Evolutionary conservation across 768 basidiomycete species (phyloP), one percentile per base, ranked within the genome.

Genomic region (Leucocoprinus leucothites): DNA sequence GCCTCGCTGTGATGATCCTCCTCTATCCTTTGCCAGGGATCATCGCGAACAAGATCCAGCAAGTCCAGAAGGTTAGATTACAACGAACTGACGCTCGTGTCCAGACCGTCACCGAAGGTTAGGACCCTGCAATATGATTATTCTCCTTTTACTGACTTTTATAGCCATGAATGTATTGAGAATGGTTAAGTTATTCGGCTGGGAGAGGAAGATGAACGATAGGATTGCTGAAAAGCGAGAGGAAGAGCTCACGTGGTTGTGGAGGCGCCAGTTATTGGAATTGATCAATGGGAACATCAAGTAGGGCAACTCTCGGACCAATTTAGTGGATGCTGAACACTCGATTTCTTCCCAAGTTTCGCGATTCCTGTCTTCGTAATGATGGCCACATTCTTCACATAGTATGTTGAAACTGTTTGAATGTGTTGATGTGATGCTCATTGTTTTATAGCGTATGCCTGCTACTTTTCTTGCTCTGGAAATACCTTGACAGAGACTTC

Each of bases 131-230:
- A 25, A 25, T 24, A 38, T 21, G 18, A 46, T 34, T 13, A 18
- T 19, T 25, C 36, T 21, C 69, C 69, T 38, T 42, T n/a, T 48
- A 0, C 22, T 7, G 25, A n/a, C 21, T 38, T 71, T 40, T 67
- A 41, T 40, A 82, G 82, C 74, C 2, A 74, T 84, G 67, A 77
- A 75, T 56, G 77, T 82, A 18, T 64, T 87, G 9, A 78, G 85
- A 18, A 86, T 87, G 82, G 72, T 87, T 61, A 89, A 89, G 67
- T 69, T 89, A 36, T 88, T 90, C 61, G 88, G 76, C 14, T 80
- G 87, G 77, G 77, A 85, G 75, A 79, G 79, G 54, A 76, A 81
- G 45, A 78, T 85, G 64, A 71, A 76, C 44, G 69, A 76, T 7
- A 74, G 74, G 46, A 72, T 91, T 40, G 67, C 73, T n/a, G 75